Evolutionary conservation across 345 rosid species (phyloP).

Genomic region (Camelina hispida): DNA sequence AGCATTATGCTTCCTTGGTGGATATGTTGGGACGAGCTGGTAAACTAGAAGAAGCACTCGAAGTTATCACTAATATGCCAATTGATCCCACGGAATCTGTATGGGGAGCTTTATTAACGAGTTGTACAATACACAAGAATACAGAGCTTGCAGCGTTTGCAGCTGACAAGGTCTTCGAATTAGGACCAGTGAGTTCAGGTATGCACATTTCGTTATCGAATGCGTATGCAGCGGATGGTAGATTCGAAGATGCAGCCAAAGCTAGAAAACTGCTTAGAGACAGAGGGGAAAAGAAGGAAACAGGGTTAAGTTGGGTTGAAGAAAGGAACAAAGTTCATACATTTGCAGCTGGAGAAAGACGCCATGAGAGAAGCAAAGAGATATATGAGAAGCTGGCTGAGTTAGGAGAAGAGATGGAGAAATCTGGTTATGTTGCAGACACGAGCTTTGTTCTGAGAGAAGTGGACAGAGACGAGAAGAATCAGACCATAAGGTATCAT

Average conservation of each 20-base stretch:
- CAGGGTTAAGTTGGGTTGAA: conserved; percentile 94
- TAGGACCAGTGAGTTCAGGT: conserved; percentile 74
- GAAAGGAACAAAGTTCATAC: conserved; percentile 83
- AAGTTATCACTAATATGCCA: conserved; percentile 63
- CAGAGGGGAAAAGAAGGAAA: conserved; percentile 82
- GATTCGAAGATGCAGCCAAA: conserved; percentile 84
- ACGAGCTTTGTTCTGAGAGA: conserved; percentile 78
- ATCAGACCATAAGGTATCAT: conserved; percentile 69
- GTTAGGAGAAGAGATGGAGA: conserved; percentile 77
- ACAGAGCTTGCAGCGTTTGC: conserved; percentile 81
- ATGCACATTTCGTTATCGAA: conserved; percentile 72
- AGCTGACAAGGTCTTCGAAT: conserved; percentile 72
- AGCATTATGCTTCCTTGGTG: conserved; percentile 87
- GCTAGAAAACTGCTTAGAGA: conserved; percentile 83
- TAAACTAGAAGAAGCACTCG: conserved; percentile 71
- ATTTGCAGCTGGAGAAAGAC: conserved; percentile 80
- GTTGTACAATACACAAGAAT: conserved; percentile 73
- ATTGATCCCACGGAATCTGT: conserved; percentile 74
- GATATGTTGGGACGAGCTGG: conserved; percentile 87
- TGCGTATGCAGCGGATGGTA: conserved; percentile 89
- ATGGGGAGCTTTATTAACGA: conserved; percentile 89
- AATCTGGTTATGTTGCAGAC: conserved; percentile 83
- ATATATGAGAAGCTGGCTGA: conserved; percentile 81
- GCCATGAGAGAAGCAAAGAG: conserved; percentile 57
- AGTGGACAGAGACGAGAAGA: conserved; percentile 77